Percentiles rank a stretch among this genome's conserved stretches.
Conservation (phyloP, 2,329 filamentous ascomycete species). For the Phyllosticta citriasiana region DNA sequence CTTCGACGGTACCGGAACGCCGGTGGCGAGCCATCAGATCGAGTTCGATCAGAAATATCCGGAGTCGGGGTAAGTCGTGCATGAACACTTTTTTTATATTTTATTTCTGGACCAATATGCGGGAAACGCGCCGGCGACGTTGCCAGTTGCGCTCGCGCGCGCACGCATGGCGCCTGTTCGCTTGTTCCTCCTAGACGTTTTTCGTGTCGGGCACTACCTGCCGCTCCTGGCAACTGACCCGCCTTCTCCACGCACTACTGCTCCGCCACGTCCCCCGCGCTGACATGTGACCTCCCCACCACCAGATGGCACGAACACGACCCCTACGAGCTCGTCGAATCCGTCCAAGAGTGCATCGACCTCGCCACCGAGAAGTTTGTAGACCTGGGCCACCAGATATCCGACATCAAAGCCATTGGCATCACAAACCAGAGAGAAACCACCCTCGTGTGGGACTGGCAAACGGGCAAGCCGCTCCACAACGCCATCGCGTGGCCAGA, state of each 20-base stretch:
- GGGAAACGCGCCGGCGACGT: no score
- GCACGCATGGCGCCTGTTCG: background rate
- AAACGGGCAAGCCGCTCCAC: conserved; percentile 68
- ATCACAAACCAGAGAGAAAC: conserved; percentile 91
- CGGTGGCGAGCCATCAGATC: conserved; percentile 73
- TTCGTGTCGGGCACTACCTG: background rate
- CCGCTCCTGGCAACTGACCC: background rate
- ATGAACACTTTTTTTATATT: background rate
- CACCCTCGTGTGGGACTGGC: conserved; percentile 72
- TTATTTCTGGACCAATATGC: background rate
- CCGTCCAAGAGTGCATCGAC: conserved; percentile 72
- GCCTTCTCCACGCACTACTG: background rate
- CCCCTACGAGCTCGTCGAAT: conserved; percentile 62
- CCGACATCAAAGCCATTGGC: conserved; percentile 66
- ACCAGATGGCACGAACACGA: conserved; percentile 86
- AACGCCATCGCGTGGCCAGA: conserved; percentile 89
- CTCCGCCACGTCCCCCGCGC: background rate
- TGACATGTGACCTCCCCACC: conserved; percentile 4
- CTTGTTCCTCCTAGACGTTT: background rate
- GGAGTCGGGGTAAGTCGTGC: conserved; percentile 60
- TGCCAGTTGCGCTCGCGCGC: background rate
- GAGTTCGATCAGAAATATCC: conserved; percentile 81
- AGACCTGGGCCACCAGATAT: conserved; percentile 55
- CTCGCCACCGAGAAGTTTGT: conserved; percentile 62
- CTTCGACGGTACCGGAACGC: conserved; percentile 69